phyloP scores from a whole-genome alignment of 2,329 filamentous ascomycete genomes.

The Botryotinia convoluta region DNA sequence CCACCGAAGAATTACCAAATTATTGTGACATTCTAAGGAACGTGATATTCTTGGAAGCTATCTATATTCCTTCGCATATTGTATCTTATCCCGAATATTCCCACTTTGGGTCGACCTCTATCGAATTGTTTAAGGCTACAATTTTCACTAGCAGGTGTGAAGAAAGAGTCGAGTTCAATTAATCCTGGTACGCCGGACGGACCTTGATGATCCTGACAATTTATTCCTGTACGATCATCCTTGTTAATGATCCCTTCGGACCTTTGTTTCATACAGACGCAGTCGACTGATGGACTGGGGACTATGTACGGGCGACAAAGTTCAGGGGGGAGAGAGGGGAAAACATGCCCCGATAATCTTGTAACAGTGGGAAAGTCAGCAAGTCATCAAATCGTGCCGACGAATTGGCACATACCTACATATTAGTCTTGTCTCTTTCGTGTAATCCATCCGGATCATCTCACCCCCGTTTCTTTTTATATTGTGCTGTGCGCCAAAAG shows the following conservation, averaged over 20 bases:
- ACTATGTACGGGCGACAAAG: background rate
- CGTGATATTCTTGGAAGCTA: background rate
- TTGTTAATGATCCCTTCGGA: slow-evolving; percentile 31
- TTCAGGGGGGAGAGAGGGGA: slow-evolving; percentile 4
- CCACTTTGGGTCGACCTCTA: background rate
- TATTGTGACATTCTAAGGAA: background rate
- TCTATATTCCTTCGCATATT: background rate
- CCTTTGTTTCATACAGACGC: slow-evolving; percentile 37
- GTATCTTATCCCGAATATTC: background rate
- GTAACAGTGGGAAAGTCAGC: slow-evolving; percentile 24
- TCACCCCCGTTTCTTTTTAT: slow-evolving; percentile 8
- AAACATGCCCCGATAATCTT: slow-evolving; percentile 19
- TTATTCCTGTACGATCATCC: slow-evolving; percentile 28
- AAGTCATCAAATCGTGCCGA: slow-evolving; percentile 19
- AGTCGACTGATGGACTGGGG: slow-evolving; percentile 14
- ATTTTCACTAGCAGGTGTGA: background rate
- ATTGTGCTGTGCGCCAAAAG: slow-evolving; percentile 1
- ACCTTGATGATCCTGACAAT: slow-evolving; percentile 18
- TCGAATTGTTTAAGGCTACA: background rate
- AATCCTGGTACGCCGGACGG: background rate
- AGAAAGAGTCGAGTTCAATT: slow-evolving; percentile 8
- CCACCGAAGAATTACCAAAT: background rate
- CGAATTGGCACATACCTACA: slow-evolving; percentile 17
- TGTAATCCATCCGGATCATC: slow-evolving; percentile 26
- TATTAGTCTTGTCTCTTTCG: slow-evolving; percentile 21